Evolutionary conservation across 768 basidiomycete species (phyloP), one percentile per base, ranked within the genome.

Genomic region (Zangia roseola): DNA sequence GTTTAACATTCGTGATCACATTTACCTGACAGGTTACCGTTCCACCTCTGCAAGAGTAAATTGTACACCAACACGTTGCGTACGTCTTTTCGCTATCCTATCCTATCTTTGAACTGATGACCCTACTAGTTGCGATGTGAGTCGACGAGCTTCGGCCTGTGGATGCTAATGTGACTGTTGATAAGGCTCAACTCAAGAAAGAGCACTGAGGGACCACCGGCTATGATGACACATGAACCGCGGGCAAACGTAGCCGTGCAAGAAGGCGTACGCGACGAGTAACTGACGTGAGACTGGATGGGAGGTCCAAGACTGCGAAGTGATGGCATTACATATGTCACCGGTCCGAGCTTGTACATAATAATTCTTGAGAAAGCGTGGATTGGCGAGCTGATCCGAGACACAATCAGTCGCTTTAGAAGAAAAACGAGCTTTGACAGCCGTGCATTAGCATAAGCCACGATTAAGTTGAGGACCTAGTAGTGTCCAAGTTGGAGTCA

Each of bases 1-100:
- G 4, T 26, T 12, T 10, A 14, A 19, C 13, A 34, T 24, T 40
- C 23, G 34, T 38, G 21, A 39, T 31, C 35, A 25, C 24, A 23
- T 24, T 38, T n/a, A 33, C 8, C 39, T 38, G 43, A 26, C 40
- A 53, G 50, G 53, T 16, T 48, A 28, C 28, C 48, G 4, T 19
- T 58, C 24, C 24, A 39, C 47, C 40, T 53, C 24, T 50, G 50
- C 43, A 54, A 53, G 35, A 47, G 37, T 14, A 44, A 49, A 49
- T 6, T 49, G 23, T 45, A 46, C 38, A 34, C 44, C 38, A 43
- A 34, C 40, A 56, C 46, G 23, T 40, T 30, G 30, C 39, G 39
- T 45, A 16, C 21, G 46, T 38, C 28, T n/a, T 35, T 9, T 30
- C 19, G 12, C 16, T 21, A 10, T 40, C 16, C 24, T 31, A 14